A percentile compares a stretch with the other conserved stretches of the same genome.
Evolutionary conservation across 2,329 filamentous ascomycete species (phyloP).

Genomic region (Botrytis aclada): DNA sequence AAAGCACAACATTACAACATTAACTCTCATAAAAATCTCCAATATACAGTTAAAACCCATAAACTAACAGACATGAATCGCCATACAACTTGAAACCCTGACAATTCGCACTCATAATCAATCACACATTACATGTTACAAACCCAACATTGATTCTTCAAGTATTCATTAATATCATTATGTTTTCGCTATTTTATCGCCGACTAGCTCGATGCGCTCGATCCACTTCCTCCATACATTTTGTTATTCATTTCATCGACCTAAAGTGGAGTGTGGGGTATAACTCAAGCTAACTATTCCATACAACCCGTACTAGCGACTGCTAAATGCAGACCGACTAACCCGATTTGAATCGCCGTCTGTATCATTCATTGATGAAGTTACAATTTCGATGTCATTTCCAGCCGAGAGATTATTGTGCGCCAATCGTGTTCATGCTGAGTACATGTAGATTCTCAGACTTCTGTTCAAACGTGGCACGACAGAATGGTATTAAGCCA

Average conservation of each 20-base stretch:
- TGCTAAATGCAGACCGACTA: not conserved
- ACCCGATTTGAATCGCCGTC: not conserved
- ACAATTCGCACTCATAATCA: no score
- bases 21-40: no score
- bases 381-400: not conserved
- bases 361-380: not conserved
- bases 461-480: not conserved
- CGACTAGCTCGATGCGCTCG: not conserved
- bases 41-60: no score
- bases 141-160: not conserved
- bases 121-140: not conserved
- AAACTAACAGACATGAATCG: no score
- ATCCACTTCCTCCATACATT: not conserved
- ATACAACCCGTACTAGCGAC: not conserved
- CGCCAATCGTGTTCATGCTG: not conserved
- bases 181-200: not conserved
- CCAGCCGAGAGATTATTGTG: not conserved
- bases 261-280: not conserved
- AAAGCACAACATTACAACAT: no score
- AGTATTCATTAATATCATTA: conserved; percentile 2
- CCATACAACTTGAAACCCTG: no score
- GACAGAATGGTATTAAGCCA: not conserved
- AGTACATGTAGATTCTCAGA: not conserved
- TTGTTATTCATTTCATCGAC: not conserved
- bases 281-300: not conserved